Conservation (phyloP, 345 rosid genomes). For the Erucastrum elatum region DNA sequence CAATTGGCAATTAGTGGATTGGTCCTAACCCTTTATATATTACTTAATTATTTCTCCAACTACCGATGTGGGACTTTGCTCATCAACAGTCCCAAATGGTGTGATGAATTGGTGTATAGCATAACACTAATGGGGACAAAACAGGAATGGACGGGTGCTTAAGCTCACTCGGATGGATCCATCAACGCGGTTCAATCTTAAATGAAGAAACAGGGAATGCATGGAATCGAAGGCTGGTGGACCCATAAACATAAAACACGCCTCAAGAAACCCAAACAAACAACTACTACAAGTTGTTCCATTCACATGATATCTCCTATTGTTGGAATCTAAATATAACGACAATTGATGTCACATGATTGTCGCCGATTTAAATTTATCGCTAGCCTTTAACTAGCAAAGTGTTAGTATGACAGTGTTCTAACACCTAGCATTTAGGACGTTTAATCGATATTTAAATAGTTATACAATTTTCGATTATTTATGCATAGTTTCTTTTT, state of each 20-base stretch:
- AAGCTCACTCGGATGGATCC: background rate
- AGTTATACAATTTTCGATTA: background rate
- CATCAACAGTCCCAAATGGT: too few relatives aligned
- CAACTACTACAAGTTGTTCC: background rate
- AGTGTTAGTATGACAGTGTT: background rate
- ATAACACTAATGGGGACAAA: background rate
- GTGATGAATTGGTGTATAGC: background rate
- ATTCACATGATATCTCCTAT: conserved; percentile 12
- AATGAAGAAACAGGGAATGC: background rate
- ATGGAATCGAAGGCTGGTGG: background rate
- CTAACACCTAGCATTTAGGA: background rate
- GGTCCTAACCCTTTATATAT: too few relatives aligned
- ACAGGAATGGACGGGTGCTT: background rate
- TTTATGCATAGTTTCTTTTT: background rate
- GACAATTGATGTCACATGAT: conserved; percentile 8
- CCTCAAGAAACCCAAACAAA: background rate
- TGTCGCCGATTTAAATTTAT: conserved; percentile 7
- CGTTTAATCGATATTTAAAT: background rate
- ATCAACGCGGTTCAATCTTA: conserved; percentile 4
- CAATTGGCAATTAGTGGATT: too few relatives aligned
- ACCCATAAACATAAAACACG: conserved; percentile 7
- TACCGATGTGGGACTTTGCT: too few relatives aligned
- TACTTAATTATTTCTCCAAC: too few relatives aligned
- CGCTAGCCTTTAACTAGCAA: background rate
- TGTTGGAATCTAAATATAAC: conserved; percentile 1